Evolutionary conservation across 2,329 filamentous ascomycete species (phyloP).

Genomic region (Myriosclerotinia duriaeana): DNA sequence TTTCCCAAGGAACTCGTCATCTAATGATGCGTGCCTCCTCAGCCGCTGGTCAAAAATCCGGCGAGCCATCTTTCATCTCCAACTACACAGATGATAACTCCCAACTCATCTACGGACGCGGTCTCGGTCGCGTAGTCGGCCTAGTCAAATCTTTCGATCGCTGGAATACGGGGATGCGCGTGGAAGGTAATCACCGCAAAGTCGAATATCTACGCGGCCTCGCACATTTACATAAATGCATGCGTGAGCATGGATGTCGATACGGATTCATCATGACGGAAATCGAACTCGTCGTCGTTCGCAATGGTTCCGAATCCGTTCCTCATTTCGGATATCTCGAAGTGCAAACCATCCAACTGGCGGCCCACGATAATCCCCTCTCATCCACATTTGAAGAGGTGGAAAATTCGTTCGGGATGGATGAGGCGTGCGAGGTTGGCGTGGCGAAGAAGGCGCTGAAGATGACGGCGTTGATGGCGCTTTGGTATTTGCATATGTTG

Average conservation of each 20-base stretch:
- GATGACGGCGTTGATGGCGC: constrained; percentile 70
- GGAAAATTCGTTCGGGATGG: constrained; percentile 33
- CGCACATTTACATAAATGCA: constrained; percentile 80
- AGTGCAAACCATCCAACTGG: constrained; percentile 61
- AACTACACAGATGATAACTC: constrained; percentile 54
- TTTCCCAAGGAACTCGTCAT: constrained; percentile 69
- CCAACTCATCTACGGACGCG: constrained; percentile 47
- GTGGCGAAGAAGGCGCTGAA: constrained; percentile 54
- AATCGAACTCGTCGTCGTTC: constrained; percentile 89
- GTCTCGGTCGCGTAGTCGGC: constrained; percentile 68
- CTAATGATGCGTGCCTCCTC: constrained; percentile 42
- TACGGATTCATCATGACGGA: constrained; percentile 97
- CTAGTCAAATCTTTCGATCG: constrained; percentile 90
- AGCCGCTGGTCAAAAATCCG: constrained; percentile 28
- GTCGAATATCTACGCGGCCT: constrained; percentile 88
- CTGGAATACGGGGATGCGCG: constrained; percentile 94
- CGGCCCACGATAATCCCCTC: constrained; percentile 39
- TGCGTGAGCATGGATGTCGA: constrained; percentile 89
- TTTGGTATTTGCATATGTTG: constrained; percentile 76
- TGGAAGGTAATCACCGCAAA: constrained; percentile 78
- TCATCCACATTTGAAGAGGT: constrained; percentile 29
- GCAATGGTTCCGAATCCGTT: constrained; percentile 68
- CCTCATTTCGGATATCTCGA: constrained; percentile 91
- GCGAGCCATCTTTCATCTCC: constrained; percentile 47
- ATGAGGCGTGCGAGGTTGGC: constrained; percentile 38